Conservation (phyloP, 176 grass and related monocot species). For the Panicum miliaceum region DNA sequence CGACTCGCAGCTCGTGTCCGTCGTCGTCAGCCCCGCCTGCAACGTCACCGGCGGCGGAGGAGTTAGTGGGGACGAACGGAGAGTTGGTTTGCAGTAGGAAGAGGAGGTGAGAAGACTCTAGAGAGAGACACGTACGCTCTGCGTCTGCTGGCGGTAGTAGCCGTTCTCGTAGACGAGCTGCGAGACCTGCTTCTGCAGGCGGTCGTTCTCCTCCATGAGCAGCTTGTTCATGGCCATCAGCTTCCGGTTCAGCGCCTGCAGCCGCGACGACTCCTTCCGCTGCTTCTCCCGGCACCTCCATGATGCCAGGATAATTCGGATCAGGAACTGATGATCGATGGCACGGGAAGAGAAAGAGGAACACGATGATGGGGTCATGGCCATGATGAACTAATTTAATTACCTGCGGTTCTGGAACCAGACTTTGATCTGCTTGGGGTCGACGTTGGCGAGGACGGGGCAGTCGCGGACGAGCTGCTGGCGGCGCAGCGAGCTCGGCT, state of each 20-base stretch:
- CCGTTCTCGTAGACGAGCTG: constrained; percentile 75
- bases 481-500: constrained; percentile 75
- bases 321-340: not conserved
- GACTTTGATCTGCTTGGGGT: constrained; percentile 91
- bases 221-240: constrained; percentile 90
- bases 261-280: constrained; percentile 67
- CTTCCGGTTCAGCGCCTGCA: constrained; percentile 78
- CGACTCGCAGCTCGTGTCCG: constrained; percentile 78
- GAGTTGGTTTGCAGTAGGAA: not conserved
- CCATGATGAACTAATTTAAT: not conserved
- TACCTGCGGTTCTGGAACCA: constrained; percentile 89
- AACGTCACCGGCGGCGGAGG: not conserved
- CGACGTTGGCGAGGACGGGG: constrained; percentile 65
- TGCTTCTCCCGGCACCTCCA: constrained; percentile 82
- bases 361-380: not conserved
- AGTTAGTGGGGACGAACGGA: not conserved
- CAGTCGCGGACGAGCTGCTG: constrained; percentile 85
- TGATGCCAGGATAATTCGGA: not conserved
- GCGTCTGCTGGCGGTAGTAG: constrained; percentile 69
- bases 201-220: constrained; percentile 91
- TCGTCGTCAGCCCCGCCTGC: constrained; percentile 64
- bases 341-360: not conserved
- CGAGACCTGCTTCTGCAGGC: constrained; percentile 87
- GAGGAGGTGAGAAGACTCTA: not conserved
- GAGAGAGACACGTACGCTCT: constrained; percentile 38